Conservation (phyloP, 2,329 filamentous ascomycete genomes). For the Epichloe gansuensis region DNA sequence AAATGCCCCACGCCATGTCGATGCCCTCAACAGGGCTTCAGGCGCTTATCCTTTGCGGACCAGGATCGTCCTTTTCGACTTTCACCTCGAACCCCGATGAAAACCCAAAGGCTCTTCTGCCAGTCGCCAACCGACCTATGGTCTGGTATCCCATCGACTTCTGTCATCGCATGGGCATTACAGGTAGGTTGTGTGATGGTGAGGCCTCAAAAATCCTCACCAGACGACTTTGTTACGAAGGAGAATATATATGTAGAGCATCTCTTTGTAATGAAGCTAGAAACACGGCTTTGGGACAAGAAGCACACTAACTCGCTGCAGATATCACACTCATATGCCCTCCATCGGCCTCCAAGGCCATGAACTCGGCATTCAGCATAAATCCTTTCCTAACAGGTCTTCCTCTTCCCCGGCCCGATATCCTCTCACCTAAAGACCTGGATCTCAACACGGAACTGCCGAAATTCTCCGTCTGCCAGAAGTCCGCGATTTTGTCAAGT, state of each 20-base stretch:
- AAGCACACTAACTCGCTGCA: slow-evolving; percentile 16
- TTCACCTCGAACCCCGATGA: slow-evolving; percentile 73
- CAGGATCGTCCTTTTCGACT: slow-evolving; percentile 69
- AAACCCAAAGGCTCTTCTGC: slow-evolving; percentile 69
- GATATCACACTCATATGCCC: slow-evolving; percentile 53
- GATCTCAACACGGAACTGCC: slow-evolving; percentile 77
- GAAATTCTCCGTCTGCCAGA: slow-evolving; percentile 78
- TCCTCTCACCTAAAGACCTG: slow-evolving; percentile 65
- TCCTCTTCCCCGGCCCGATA: slow-evolving; percentile 58
- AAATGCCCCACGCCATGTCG: slow-evolving; percentile 64
- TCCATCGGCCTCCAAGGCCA: slow-evolving; percentile 52
- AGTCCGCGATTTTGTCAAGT: slow-evolving; percentile 63
- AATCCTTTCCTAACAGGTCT: slow-evolving; percentile 67
- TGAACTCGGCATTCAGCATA: slow-evolving; percentile 59
- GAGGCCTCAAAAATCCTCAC: too few relatives aligned
- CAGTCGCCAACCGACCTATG: slow-evolving; percentile 78
- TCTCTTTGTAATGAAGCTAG: background rate
- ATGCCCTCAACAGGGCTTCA: slow-evolving; percentile 68
- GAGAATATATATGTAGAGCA: background rate
- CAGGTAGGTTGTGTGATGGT: slow-evolving; percentile 36
- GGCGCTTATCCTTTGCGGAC: slow-evolving; percentile 72
- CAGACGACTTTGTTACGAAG: background rate
- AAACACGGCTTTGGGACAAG: too few relatives aligned
- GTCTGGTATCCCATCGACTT: slow-evolving; percentile 83
- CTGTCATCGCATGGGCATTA: slow-evolving; percentile 70